These are phyloP conservation scores for Candida pseudoviswanathii DNA, from an alignment of 1,139 yeast species.

Conservation along the genomic window DNA sequence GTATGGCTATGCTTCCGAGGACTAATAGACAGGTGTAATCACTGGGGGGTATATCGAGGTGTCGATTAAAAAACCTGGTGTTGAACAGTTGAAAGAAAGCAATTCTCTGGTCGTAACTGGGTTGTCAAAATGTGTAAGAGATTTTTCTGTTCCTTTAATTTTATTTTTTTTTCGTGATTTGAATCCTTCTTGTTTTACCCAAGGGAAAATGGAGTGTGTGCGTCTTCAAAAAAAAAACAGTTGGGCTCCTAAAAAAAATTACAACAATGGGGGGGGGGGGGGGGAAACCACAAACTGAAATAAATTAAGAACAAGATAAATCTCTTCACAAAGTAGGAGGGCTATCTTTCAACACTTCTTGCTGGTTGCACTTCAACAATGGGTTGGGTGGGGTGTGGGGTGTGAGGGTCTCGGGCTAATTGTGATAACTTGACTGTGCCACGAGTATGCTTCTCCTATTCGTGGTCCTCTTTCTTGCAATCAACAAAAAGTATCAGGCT, in stretches of 20 bases:
- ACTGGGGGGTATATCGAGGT: not conserved
- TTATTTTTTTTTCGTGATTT: slow-evolving; percentile 4
- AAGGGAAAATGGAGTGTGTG: not conserved
- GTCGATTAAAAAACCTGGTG: not conserved
- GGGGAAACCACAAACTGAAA: not conserved
- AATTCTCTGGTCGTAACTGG: not conserved
- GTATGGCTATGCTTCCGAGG: not conserved
- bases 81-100: not conserved
- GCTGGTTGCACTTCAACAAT: too few relatives aligned
- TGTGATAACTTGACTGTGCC: too few relatives aligned
- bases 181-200: not conserved
- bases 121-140: slow-evolving; percentile 8
- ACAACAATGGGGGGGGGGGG: too few relatives aligned
- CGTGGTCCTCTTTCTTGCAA: too few relatives aligned
- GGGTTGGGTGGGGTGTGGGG: too few relatives aligned
- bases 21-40: not conserved
- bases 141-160: slow-evolving; percentile 5
- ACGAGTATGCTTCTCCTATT: too few relatives aligned
- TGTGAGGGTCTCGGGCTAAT: too few relatives aligned
- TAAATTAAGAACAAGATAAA: too few relatives aligned
- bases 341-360: too few relatives aligned
- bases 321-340: too few relatives aligned
- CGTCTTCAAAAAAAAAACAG: slow-evolving; percentile 1
- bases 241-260: not conserved
- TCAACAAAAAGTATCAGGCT: not conserved